These are phyloP conservation scores for Metarhizium robertsii DNA, from an alignment of 2,329 filamentous ascomycete genomes.

Conservation along the genomic window DNA sequence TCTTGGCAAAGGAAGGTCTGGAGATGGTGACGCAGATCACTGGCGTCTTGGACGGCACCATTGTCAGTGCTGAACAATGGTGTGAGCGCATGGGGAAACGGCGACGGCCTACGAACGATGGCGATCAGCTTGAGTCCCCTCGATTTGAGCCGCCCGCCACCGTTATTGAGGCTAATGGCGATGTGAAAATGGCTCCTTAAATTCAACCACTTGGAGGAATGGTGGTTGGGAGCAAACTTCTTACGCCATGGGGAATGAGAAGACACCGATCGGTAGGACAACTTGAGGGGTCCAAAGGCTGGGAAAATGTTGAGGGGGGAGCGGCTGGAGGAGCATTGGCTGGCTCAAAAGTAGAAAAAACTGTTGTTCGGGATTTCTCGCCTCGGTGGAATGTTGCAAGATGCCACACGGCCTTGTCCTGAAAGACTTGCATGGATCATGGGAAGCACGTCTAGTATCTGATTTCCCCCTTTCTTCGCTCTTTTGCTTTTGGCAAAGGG, in stretches of 20 bases:
- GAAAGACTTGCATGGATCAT: background rate
- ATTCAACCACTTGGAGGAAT: background rate
- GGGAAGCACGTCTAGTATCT: background rate
- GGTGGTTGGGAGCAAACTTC: background rate
- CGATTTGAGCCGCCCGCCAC: background rate
- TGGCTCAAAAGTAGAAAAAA: no score
- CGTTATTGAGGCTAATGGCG: slow-evolving; percentile 3
- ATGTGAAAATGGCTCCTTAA: slow-evolving; percentile 16
- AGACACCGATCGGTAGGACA: background rate
- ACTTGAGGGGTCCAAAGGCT: background rate
- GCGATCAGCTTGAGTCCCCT: slow-evolving; percentile 11
- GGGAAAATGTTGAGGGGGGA: background rate
- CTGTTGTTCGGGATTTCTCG: background rate
- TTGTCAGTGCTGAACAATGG: slow-evolving; percentile 87
- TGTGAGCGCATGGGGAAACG: slow-evolving; percentile 61
- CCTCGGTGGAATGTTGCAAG: background rate
- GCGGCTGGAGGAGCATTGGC: background rate
- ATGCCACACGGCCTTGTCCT: background rate
- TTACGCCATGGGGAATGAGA: background rate
- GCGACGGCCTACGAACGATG: slow-evolving; percentile 16
- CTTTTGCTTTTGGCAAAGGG: background rate
- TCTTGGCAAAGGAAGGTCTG: slow-evolving; percentile 80
- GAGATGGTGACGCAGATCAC: slow-evolving; percentile 94
- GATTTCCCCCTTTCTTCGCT: background rate
- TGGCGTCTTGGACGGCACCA: slow-evolving; percentile 77